Base-by-base conservation (phyloP, 768 basidiomycete species). In the Zangia roseola region DNA sequence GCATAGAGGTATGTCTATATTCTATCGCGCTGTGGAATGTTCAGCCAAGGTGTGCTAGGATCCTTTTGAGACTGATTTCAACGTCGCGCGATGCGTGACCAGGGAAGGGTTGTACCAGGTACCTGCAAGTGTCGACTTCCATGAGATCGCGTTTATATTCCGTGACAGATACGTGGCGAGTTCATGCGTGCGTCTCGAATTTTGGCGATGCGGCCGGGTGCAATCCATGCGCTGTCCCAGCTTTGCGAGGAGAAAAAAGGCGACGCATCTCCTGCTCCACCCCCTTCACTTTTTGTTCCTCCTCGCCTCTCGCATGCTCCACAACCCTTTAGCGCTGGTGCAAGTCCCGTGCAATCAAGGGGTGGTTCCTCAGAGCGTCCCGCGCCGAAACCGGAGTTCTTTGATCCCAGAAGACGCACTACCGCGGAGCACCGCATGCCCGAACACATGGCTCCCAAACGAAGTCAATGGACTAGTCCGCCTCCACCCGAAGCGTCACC, bases 101-200 rank as follows among this genome's bases (percentile, higher is more conserved):
- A 88, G 86, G 61, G 95, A 99, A 65, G 95, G 95, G 3, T 75
- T 99, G 47, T 97, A 97, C 62, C 92, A 91, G 35, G 94, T 94
- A 61, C 59, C 37, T 25, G 20, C 33, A 10, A 9, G 34, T 47
- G 31, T 20, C 25, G 16, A 31, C 28, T 23, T 31, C 5, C 5
- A 10, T 21, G n/a, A 10, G 33, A 17, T 23, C 26, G 12, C 19
- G 14, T 33, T 45, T n/a, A 58, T n/a, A 26, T 45, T n/a, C 16
- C 8, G 4, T 25, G 38, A 8, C 57, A 97, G 94, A 94, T 99
- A 62, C 94, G 95, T 13, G 94, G 95, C 9, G 95, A 98, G 72
- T 95, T 99, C 67, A 95, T 95, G 91, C 86, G 95, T 30, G 95
- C 94, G 5, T 84, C 87, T 20, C 79, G 93, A 47, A 90, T 98